Evolutionary conservation across 306 rosid species (phyloP), one percentile per base, ranked within the genome.

Genomic region (Cyclanthera cordifolia): DNA sequence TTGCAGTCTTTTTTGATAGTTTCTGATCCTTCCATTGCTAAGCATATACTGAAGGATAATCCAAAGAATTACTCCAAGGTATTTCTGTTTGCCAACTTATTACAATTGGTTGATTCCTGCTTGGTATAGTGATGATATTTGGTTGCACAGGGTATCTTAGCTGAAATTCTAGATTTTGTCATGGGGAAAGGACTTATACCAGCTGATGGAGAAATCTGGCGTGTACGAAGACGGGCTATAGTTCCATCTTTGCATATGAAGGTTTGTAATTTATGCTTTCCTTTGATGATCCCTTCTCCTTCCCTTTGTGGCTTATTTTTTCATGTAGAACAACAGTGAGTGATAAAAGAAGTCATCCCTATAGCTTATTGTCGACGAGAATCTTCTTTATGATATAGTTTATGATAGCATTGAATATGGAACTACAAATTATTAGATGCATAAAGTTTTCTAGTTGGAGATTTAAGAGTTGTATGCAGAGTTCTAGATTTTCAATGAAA

Each of bases 101-200:
- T 53, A 19, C 70, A 59, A 12, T 41, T 27, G 21, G 25, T 67
- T 51, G 75, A 45, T 61, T 49, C 70, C 51, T 54, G 58, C 6
- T 46, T 21, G 37, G 49, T 28, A 54, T 34, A 14, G n/a, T 64
- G 54, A 51, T 55, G 58, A 55, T 69, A 51, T 73, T 61, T 81
- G 52, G 53, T 67, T 52, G 54, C 73, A 72, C 91, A 93, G 99
- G 99, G 99, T 46, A 89, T 93, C 77, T 81, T 93, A 86, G 99
- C 99, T 65, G 99, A 93, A 85, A 93, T 93, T 72, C 82, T 93
- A 8, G 91, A 93, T 6, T 93, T 93, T 75, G 99, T 93, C 57
- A 93, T 93, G 99, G 99, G 99, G 56, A 93, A 81, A 71, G 99
- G 99, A 58, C 96, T 93, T 57, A 93, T 93, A 80, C 99, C 99